Base-by-base conservation (phyloP, 1,284 basidiomycete species). In the Pholiota adiposa region DNA sequence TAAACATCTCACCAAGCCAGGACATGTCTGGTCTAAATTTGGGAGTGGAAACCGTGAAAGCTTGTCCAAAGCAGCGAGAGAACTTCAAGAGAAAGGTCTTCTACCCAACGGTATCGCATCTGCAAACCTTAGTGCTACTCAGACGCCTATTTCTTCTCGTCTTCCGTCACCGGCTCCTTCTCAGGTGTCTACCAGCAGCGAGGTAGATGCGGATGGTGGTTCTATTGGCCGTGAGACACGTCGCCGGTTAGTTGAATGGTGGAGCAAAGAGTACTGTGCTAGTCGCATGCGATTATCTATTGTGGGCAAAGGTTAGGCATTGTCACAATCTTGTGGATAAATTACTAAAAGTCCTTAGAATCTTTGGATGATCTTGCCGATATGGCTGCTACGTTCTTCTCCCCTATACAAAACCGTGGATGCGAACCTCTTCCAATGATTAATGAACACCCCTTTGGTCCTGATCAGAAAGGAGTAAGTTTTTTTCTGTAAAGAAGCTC, bases 191-290 rank as follows among this genome's bases (percentile, higher is more conserved):
- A 68, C 70, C 0, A 77, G 67, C 33, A 87, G 83, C 54, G 88
- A 91, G 58, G 64, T 72, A 4, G 90, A 92, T 6, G 82, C 83
- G 0, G 91, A 93, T 67, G 91, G 92, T 16, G 92, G 92, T 27
- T 74, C 76, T 8, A 77, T 92, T 46, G 96, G 96, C 4, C 81
- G 92, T 51, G 96, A 99, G 74, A 96, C 94, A 0, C 86, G 97
- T 58, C 85, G 93, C 56, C 84, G 97, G 70, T 79, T 99, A 62
- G 88, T 99, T 60, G 91, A 97, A 75, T 99, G 98, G 94, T 98
- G 97, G 93, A 82, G 80, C 56, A 83, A 86, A 65, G 90, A 98
- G 73, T 99, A 99, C 75, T 97, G 93, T 66, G 94, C 97, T 4
- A 90, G 93, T 71, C 81, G 96, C 55, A 98, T 98, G 96, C 91